A percentile compares a stretch with the other conserved stretches of the same genome.
These are phyloP conservation scores for Malus domestica DNA, from an alignment of 306 rosid genomes.

Conservation along the genomic window DNA sequence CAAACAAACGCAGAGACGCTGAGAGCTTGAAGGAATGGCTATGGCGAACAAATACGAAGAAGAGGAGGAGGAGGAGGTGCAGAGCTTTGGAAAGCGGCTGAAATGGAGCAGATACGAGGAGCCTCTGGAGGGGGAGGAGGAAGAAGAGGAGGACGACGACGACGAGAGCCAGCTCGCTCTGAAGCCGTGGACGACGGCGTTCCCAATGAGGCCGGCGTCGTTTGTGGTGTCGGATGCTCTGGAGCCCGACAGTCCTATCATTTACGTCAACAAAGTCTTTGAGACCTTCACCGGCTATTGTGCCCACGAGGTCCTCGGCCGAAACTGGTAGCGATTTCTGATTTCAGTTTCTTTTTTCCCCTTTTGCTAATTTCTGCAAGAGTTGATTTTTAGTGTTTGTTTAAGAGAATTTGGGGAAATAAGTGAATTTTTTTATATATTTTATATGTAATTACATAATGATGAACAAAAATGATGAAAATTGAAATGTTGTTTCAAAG, in stretches of 20 bases:
- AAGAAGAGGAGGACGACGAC: background rate
- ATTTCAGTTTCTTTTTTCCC: background rate
- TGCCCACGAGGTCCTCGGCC: conserved; percentile 90
- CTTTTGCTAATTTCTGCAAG: background rate
- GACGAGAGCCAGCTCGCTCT: conserved; percentile 37
- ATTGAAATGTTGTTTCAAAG: background rate
- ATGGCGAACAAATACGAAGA: conserved; percentile 45
- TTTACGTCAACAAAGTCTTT: conserved; percentile 87
- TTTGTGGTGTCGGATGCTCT: conserved; percentile 90
- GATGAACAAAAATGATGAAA: background rate
- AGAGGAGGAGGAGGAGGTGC: conserved; percentile 26
- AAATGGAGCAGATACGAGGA: conserved; percentile 40
- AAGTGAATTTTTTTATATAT: background rate
- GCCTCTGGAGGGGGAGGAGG: background rate
- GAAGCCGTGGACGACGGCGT: conserved; percentile 35
- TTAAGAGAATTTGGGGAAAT: background rate
- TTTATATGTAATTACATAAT: background rate
- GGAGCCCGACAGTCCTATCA: conserved; percentile 81
- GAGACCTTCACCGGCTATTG: conserved; percentile 84
- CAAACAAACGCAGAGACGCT: background rate
- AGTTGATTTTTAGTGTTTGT: background rate
- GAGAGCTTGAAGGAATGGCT: conserved; percentile 25
- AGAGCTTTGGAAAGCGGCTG: conserved; percentile 61
- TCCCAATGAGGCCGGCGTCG: conserved; percentile 71
- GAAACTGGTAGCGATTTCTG: conserved; percentile 51